Base-by-base conservation (phyloP, 2,329 filamentous ascomycete species). In the Decorospora gaudefroyi region DNA sequence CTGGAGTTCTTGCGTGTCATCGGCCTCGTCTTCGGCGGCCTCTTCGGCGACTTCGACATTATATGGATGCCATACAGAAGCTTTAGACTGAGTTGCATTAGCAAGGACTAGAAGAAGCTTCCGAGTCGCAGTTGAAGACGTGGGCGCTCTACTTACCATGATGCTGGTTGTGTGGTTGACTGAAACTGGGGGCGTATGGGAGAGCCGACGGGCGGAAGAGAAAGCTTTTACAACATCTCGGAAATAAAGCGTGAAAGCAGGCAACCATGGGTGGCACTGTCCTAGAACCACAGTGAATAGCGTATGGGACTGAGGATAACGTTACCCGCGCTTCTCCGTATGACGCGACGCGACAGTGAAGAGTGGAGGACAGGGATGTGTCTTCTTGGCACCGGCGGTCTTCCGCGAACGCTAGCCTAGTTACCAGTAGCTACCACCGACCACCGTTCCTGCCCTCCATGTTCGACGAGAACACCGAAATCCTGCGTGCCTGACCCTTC, bases 1-100 rank as follows among this genome's bases (percentile, higher is more conserved):
- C 78, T 96, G 91, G 38, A 99, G 84, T 71, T 97, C 92, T 69
- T 92, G 93, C 22, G 91, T 96, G 62, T 93, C 90, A 69, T 99
- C 93, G 64, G 96, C 77, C 72, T 96, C 91, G 61, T 95, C 89
- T 66, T 96, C 90, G 53, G 86, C 90, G 51, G 86, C 77, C 45
- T 89, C 88, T 64, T 95, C 89, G 73, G 96, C 93, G 7, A 89
- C 87, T 72, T 96, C 91, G 72, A 97, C 83, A 69, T 99, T 99
- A 71, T 96, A 84, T 39, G 92, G 89, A 62, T 86, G 84, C 74
- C 95, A 97, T 61, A 83, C 38, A 3, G 57, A 59, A 17, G 52
- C 59, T 22, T 59, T 61, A 25, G 70, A 67, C 70, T 72, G 46
- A 22, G 32, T 3, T 11, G 12, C 38, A 49, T 59, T 12, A 58